Evolutionary conservation across 2,329 filamentous ascomycete genomes (phyloP).

Genomic region (Pseudocercospora fijiensis): DNA sequence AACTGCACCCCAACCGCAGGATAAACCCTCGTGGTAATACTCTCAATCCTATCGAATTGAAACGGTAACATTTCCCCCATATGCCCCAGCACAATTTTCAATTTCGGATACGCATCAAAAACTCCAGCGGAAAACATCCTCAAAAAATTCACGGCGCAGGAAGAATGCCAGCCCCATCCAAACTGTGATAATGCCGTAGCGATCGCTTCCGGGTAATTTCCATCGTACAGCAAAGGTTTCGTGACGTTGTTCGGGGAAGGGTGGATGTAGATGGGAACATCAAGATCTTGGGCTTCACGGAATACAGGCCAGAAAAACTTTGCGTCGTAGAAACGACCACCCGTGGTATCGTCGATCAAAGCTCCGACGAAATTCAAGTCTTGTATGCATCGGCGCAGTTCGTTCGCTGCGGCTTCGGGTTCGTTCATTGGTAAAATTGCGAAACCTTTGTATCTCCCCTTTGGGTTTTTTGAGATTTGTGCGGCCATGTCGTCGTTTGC

Average conservation of each 20-base stretch:
- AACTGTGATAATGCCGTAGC: background rate
- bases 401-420: constrained; percentile 27
- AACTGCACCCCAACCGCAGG: background rate
- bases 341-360: constrained; percentile 30
- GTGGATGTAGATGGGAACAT: constrained; percentile 53
- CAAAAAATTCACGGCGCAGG: constrained; percentile 50
- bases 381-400: constrained; percentile 29
- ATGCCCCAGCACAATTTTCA: constrained; percentile 56
- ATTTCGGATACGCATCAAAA: constrained; percentile 53
- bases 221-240: constrained; percentile 36
- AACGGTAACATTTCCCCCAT: constrained; percentile 58
- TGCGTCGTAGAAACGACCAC: constrained; percentile 26
- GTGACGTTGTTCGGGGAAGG: constrained; percentile 40
- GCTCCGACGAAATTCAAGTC: constrained; percentile 31
- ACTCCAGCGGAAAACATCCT: constrained; percentile 52
- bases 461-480: constrained; percentile 21
- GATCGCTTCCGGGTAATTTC: constrained; percentile 31
- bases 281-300: constrained; percentile 40
- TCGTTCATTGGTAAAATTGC: constrained; percentile 32
- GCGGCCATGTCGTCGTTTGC: constrained; percentile 31
- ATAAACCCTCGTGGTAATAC: constrained; percentile 31
- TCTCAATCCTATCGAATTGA: constrained; percentile 48
- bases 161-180: constrained; percentile 49
- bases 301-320: constrained; percentile 30
- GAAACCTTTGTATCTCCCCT: constrained; percentile 28